Conservation (phyloP, 164 flowering plant genomes). For the Chloranthus sessilifolius region DNA sequence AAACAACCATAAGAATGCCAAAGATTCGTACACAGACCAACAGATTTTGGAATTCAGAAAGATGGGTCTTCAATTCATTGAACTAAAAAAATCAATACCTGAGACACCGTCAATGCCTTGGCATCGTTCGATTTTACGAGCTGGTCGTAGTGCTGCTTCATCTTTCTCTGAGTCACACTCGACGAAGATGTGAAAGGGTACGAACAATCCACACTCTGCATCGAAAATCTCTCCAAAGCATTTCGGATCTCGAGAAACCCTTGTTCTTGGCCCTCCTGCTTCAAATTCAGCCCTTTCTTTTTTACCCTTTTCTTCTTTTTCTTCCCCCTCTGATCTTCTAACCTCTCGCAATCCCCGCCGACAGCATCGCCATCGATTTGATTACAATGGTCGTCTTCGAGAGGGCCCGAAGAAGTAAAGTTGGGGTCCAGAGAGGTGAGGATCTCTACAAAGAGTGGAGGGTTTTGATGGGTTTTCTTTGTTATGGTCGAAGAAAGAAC, state of each 20-base stretch:
- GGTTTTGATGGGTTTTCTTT: conserved; percentile 11
- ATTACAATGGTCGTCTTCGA: conserved; percentile 11
- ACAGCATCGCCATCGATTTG: conserved; percentile 9
- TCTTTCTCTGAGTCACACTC: conserved; percentile 77
- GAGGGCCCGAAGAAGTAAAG: conserved; percentile 1
- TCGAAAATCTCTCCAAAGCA: conserved; percentile 12
- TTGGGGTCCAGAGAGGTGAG: conserved; percentile 26
- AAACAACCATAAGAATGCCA: too few species aligned
- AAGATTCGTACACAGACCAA: too few species aligned
- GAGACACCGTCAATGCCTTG: conserved; percentile 57
- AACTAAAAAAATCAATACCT: conserved; percentile 47
- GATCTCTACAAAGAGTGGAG: conserved; percentile 41
- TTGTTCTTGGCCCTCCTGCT: conserved; percentile 21
- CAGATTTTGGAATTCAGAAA: too few species aligned
- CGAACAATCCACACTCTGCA: conserved; percentile 40
- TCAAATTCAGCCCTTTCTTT: conserved; percentile 35
- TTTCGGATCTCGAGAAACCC: conserved; percentile 13
- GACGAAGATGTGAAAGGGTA: conserved; percentile 69
- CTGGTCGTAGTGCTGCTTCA: conserved; percentile 79
- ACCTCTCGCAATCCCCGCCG: conserved; percentile 15
- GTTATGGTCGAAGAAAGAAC: too few species aligned
- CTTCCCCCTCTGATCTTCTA: conserved; percentile 21
- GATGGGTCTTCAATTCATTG: too few species aligned
- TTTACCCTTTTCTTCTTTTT: conserved; percentile 36
- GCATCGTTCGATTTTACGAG: conserved; percentile 60